A percentile compares a stretch with the other conserved stretches of the same genome.
Conservation (phyloP, 352 stramenopile species). For the Pythium folliculosum region DNA sequence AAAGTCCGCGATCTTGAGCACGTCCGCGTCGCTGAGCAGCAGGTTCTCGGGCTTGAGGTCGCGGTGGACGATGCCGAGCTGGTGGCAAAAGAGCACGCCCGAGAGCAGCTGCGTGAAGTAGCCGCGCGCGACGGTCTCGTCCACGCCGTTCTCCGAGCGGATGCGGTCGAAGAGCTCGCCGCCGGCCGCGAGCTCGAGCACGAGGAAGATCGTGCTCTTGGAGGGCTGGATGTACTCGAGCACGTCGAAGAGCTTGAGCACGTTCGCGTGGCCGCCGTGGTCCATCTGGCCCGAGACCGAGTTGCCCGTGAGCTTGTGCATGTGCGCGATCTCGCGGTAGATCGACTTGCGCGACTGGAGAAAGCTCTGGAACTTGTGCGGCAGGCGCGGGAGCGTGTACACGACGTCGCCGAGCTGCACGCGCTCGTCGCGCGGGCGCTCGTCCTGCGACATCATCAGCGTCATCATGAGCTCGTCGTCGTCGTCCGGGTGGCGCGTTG, state of each 20-base stretch:
- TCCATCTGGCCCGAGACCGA: constrained; percentile 70
- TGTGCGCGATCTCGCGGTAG: constrained; percentile 96
- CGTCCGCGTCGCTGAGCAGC: constrained; percentile 87
- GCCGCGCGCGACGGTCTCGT: constrained; percentile 74
- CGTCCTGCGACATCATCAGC: constrained; percentile 31
- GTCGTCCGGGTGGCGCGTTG: constrained; percentile 17
- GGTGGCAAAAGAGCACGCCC: constrained; percentile 90
- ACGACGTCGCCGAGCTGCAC: constrained; percentile 39
- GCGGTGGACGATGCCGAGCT: constrained; percentile 87
- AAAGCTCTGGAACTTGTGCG: constrained; percentile 94
- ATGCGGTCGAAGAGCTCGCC: constrained; percentile 95
- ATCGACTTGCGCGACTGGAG: constrained; percentile 91
- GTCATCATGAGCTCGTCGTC: constrained; percentile 40
- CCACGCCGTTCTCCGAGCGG: constrained; percentile 76
- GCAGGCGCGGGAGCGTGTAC: constrained; percentile 83
- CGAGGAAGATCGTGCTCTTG: constrained; percentile 93
- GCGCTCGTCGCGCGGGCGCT: constrained; percentile 18
- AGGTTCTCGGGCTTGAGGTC: constrained; percentile 90
- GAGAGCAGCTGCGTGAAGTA: constrained; percentile 91
- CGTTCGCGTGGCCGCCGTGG: constrained; percentile 91
- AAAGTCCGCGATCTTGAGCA: constrained; percentile 96
- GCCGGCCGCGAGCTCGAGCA: constrained; percentile 90
- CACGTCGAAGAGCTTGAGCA: constrained; percentile 96
- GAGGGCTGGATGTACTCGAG: constrained; percentile 95
- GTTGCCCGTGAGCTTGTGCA: constrained; percentile 90